Evolutionary conservation across 2,329 filamentous ascomycete species (phyloP), one percentile per base, ranked within the genome.

Genomic region (Alternaria sp.): DNA sequence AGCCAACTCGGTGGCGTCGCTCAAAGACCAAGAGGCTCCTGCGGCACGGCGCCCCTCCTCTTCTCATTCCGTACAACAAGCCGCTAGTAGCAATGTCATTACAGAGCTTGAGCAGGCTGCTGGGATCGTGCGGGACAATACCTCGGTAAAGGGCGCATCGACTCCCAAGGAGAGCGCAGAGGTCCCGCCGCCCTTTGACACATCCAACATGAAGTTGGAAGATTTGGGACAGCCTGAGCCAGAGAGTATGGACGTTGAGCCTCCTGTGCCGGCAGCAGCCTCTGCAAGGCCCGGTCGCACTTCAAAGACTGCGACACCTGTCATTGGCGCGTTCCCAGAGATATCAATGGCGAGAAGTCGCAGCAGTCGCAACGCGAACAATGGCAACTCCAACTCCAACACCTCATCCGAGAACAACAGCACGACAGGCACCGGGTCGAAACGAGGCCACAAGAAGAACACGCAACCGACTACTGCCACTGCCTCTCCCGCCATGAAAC

Each of bases 141-240:
- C 56, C 3, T 71, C 69, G 7, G 53, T 40, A 13, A 77, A 76
- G 55, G 73, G 66, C 11, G 67, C 67, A 15, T 67, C 75, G 6
- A 77, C 70, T n/a, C 74, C 76, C 3, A 77, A 78, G 44, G 76
- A 78, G 49, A 67, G 59, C 13, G 59, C 66, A 15, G 77, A 78
- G 15, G 59, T 56, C 8, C 69, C 72, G 4, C 52, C 57, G 15
- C 52, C 70, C 9, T 52, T 86, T 85, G 75, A 90, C 87, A 66
- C 83, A 85, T 75, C 79, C 70, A 47, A 77, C 43, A 74, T 85
- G 53, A 84, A 85, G 69, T 75, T 77, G 30, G 87, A 90, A 56
- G 84, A 88, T 46, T 65, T 77, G 6, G 85, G 85, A 56, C 66
- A 69, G 71, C 30, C 85, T 79, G 72, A 83, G 78, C 66, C 84